Evolutionary conservation across 2,329 filamentous ascomycete genomes (phyloP).

Genomic region (Plenodomus biglobosus): DNA sequence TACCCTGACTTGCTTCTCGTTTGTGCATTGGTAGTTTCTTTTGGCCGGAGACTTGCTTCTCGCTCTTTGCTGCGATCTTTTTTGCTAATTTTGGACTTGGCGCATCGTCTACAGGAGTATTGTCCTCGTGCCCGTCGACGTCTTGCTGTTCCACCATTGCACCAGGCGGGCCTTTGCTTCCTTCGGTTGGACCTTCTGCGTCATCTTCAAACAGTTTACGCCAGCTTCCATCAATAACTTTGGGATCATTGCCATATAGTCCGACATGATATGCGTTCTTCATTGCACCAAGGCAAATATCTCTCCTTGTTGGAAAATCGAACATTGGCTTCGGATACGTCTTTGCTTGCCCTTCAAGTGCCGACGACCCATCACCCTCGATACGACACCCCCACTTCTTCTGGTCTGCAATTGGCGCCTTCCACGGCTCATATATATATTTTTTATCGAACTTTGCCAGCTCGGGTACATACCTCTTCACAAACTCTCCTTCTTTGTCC

Average conservation of each 20-base stretch:
- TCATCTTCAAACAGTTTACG: slow-evolving; percentile 52
- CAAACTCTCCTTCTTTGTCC: slow-evolving; percentile 68
- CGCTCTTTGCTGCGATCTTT: slow-evolving; percentile 56
- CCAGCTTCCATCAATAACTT: slow-evolving; percentile 64
- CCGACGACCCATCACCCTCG: slow-evolving; percentile 47
- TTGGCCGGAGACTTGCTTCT: slow-evolving; percentile 60
- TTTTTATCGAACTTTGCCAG: slow-evolving; percentile 63
- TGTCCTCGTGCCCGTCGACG: slow-evolving; percentile 17
- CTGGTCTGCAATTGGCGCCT: slow-evolving; percentile 67
- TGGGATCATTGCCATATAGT: slow-evolving; percentile 64
- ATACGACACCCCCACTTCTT: slow-evolving; percentile 67
- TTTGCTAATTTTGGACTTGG: slow-evolving; percentile 17
- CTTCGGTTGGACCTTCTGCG: slow-evolving; percentile 50
- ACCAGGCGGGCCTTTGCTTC: slow-evolving; percentile 43
- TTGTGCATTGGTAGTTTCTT: slow-evolving; percentile 57
- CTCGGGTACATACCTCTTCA: slow-evolving; percentile 69
- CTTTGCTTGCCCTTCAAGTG: slow-evolving; percentile 48
- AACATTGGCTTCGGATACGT: slow-evolving; percentile 76
- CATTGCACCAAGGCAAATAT: slow-evolving; percentile 66
- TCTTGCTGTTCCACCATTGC: slow-evolving; percentile 40
- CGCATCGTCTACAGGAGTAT: slow-evolving; percentile 3
- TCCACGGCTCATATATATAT: slow-evolving; percentile 80
- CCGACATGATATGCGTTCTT: slow-evolving; percentile 69
- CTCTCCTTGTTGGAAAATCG: slow-evolving; percentile 66
- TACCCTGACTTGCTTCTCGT: slow-evolving; percentile 56